Evolutionary conservation across 805 yeast genomes (phyloP).

Genomic region (Deakozyma indianensis): DNA sequence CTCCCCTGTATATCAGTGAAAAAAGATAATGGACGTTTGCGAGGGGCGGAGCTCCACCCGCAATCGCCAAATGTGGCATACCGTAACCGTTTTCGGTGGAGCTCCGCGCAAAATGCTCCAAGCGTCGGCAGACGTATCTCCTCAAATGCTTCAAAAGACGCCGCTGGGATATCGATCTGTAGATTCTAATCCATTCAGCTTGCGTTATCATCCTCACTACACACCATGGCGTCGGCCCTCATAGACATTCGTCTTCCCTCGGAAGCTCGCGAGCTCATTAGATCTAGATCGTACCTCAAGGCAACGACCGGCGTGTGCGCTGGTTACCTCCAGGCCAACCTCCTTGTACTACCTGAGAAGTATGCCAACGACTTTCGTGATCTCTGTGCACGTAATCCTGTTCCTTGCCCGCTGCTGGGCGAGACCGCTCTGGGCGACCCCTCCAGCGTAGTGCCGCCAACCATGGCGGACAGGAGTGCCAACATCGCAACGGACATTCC

Average conservation of each 20-base stretch:
- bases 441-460: neutral
- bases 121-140: too few species aligned
- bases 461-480: neutral
- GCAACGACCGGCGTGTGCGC: constrained; percentile 1
- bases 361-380: constrained; percentile 22
- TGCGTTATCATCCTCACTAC: too few species aligned
- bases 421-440: constrained; percentile 12
- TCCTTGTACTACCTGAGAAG: constrained; percentile 23
- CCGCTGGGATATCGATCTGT: too few species aligned
- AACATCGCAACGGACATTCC: constrained; percentile 17
- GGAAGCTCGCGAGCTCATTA: neutral
- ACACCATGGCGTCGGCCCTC: neutral
- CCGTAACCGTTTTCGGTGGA: too few species aligned
- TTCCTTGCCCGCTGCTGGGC: constrained; percentile 26
- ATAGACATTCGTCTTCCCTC: neutral
- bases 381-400: constrained; percentile 26
- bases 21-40: too few species aligned
- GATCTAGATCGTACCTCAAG: neutral
- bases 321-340: constrained; percentile 23
- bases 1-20: too few species aligned
- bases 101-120: too few species aligned
- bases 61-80: too few species aligned
- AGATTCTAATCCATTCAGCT: too few species aligned
- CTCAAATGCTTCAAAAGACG: too few species aligned
- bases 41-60: too few species aligned